Percentiles rank a stretch among this genome's conserved stretches.
These are phyloP conservation scores for Xylaria sp. DNA, from an alignment of 2,329 filamentous ascomycete genomes.

Conservation along the genomic window DNA sequence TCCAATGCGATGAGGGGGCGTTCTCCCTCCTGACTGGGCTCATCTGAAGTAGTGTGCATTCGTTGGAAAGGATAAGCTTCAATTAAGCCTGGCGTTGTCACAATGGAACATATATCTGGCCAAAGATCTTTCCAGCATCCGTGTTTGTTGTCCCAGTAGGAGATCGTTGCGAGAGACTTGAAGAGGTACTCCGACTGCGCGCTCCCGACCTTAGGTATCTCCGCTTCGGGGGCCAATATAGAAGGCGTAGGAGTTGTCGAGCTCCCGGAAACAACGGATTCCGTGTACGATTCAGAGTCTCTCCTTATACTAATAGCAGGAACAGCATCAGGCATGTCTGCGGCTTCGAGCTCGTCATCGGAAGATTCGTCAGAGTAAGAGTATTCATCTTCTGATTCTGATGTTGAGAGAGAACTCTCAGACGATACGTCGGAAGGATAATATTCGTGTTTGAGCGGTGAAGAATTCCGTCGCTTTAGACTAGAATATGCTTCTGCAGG, in stretches of 20 bases:
- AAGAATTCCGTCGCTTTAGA: constrained; percentile 81
- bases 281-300: constrained; percentile 47
- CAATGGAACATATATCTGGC: constrained; percentile 63
- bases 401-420: constrained; percentile 49
- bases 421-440: constrained; percentile 80
- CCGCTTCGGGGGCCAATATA: constrained; percentile 81
- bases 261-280: constrained; percentile 61
- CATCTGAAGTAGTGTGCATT: constrained; percentile 51
- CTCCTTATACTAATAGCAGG: constrained; percentile 68
- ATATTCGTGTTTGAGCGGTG: constrained; percentile 96
- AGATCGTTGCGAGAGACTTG: constrained; percentile 66
- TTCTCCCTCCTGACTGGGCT: constrained; percentile 51
- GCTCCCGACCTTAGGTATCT: constrained; percentile 61
- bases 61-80: constrained; percentile 63
- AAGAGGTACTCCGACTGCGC: constrained; percentile 57
- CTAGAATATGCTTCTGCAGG: constrained; percentile 61
- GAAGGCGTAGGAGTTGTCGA: constrained; percentile 75
- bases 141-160: constrained; percentile 70
- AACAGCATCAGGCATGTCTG: constrained; percentile 68
- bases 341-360: constrained; percentile 68
- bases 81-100: constrained; percentile 68
- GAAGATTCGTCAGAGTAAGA: constrained; percentile 59
- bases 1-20: constrained; percentile 75
- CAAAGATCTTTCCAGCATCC: constrained; percentile 70
- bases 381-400: constrained; percentile 60